Evolutionary conservation across 352 stramenopile species (phyloP).

Genomic region (Phytophthora boehmeriae): DNA sequence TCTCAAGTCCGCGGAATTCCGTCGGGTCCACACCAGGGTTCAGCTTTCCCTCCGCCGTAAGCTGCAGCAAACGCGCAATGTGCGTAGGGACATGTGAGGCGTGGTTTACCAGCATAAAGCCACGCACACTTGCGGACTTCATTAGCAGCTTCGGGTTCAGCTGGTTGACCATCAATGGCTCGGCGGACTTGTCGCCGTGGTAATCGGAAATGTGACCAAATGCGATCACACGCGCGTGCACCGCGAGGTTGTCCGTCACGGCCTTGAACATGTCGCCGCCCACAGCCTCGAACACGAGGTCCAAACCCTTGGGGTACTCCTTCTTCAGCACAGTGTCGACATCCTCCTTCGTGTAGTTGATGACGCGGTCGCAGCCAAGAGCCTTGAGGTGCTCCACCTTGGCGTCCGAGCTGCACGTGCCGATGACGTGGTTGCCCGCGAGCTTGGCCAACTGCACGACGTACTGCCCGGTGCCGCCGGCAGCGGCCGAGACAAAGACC

Average conservation of each 20-base stretch:
- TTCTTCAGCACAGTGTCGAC: constrained; percentile 35
- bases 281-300: constrained; percentile 41
- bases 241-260: constrained; percentile 22
- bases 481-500: constrained; percentile 21
- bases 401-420: constrained; percentile 21
- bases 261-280: constrained; percentile 27
- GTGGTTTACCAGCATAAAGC: constrained; percentile 15
- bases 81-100: constrained; percentile 10
- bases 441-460: constrained; percentile 25
- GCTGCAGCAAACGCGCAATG: constrained; percentile 14
- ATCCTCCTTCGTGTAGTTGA: constrained; percentile 71
- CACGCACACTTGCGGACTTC: constrained; percentile 16
- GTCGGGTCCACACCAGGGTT: constrained; percentile 34
- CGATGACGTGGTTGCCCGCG: constrained; percentile 29
- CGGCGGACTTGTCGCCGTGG: constrained; percentile 15
- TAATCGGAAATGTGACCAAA: constrained; percentile 30
- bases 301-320: constrained; percentile 39
- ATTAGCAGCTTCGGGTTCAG: constrained; percentile 28
- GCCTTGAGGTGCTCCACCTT: constrained; percentile 25
- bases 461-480: constrained; percentile 22
- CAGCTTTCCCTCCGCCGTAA: constrained; percentile 12
- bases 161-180: constrained; percentile 17
- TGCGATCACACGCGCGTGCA: constrained; percentile 21
- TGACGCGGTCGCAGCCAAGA: constrained; percentile 50
- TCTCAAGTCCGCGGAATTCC: constrained; percentile 42